Conservation (phyloP, 352 stramenopile species). For the Phytophthora syringae region DNA sequence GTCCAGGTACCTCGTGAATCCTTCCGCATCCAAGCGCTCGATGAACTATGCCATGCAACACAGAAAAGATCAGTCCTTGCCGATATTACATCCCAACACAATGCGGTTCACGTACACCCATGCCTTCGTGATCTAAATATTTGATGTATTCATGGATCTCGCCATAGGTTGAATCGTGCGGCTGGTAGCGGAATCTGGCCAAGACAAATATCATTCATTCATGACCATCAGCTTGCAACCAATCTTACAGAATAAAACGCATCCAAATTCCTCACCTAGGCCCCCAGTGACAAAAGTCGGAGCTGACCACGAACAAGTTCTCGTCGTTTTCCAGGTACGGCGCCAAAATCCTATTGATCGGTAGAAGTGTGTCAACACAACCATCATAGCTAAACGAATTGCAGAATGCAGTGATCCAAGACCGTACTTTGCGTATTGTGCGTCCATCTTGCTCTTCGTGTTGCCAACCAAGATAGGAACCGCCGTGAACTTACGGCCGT, state of each 20-base stretch:
- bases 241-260: neutral
- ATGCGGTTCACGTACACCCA: constrained; percentile 46
- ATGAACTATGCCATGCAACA: constrained; percentile 74
- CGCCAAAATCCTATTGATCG: constrained; percentile 76
- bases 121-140: constrained; percentile 93
- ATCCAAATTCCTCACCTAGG: constrained; percentile 46
- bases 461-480: constrained; percentile 97
- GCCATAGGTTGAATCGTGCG: constrained; percentile 81
- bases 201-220: neutral
- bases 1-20: constrained; percentile 95
- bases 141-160: constrained; percentile 96
- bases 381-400: neutral
- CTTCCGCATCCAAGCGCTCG: constrained; percentile 87
- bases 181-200: constrained; percentile 91
- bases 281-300: constrained; percentile 98
- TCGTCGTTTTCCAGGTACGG: constrained; percentile 91
- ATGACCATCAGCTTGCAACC: neutral
- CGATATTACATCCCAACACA: neutral
- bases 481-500: constrained; percentile 82
- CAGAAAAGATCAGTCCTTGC: neutral
- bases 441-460: constrained; percentile 86
- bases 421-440: constrained; percentile 82
- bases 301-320: constrained; percentile 97
- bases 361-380: neutral
- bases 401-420: neutral